A percentile compares a stretch with the other conserved stretches of the same genome.
Conservation (phyloP, 192 early-diverging fungal genomes). For the Coemansia sp. region DNA sequence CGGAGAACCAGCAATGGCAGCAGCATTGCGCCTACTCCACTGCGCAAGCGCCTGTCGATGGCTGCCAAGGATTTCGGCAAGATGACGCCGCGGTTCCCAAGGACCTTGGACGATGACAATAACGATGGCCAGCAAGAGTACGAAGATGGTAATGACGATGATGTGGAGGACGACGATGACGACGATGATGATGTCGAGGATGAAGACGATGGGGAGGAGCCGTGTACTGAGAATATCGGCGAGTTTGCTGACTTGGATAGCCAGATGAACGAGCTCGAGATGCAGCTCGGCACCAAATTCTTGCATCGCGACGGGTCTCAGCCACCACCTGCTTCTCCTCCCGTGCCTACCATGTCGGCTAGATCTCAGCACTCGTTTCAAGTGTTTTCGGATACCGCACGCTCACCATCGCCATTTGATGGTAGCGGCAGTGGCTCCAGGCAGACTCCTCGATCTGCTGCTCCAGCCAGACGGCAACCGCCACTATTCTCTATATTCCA, state of each 20-base stretch:
- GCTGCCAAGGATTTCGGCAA: constrained; percentile 38
- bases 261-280: constrained; percentile 50
- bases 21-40: constrained; percentile 24
- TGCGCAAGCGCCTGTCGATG: constrained; percentile 51
- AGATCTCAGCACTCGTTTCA: too few species aligned
- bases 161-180: constrained; percentile 31
- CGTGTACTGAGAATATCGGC: constrained; percentile 50
- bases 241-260: constrained; percentile 45
- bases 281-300: constrained; percentile 36
- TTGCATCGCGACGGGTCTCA: too few species aligned
- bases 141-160: not conserved
- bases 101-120: not conserved
- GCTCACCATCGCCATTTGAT: too few species aligned
- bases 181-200: constrained; percentile 31
- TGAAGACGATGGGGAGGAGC: constrained; percentile 40
- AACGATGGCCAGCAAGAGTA: not conserved
- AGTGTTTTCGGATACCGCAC: too few species aligned
- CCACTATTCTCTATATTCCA: too few species aligned
- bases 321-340: too few species aligned
- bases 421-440: too few species aligned
- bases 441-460: too few species aligned
- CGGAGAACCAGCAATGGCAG: not conserved
- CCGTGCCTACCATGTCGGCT: too few species aligned
- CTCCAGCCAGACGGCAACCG: too few species aligned
- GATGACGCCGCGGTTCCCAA: constrained; percentile 43